Conservation (phyloP, 305 asterid genomes). For the Coffea humblotiana region DNA sequence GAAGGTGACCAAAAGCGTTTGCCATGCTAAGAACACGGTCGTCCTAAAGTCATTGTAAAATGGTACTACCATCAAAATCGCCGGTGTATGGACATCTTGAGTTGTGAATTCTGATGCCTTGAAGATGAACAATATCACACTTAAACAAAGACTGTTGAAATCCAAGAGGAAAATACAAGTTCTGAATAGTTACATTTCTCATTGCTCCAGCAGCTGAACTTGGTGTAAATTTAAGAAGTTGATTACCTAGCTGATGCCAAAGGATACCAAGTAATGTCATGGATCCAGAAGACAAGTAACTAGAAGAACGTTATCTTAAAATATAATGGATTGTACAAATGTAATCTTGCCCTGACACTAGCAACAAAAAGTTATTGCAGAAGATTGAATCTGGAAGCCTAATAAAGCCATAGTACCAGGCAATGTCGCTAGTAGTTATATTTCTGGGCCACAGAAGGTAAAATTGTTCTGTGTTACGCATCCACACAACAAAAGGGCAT, state of each 20-base stretch:
- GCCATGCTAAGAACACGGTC: not conserved
- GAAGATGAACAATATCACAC: not conserved
- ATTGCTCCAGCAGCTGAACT: not conserved
- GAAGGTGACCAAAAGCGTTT: not conserved
- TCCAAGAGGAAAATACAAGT: not conserved
- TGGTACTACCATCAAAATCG: not conserved
- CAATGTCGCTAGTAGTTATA: not conserved
- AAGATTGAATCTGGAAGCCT: not conserved
- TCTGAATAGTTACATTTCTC: not conserved
- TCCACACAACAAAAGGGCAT: not conserved
- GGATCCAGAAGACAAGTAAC: not conserved
- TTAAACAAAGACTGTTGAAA: not conserved
- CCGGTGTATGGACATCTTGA: not conserved
- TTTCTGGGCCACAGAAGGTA: not conserved
- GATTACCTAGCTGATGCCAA: not conserved
- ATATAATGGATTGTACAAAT: not conserved
- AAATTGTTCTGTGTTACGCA: not conserved
- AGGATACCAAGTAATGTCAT: not conserved
- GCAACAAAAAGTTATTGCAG: not conserved
- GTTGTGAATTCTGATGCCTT: not conserved
- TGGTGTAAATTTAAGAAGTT: not conserved
- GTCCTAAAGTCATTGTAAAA: not conserved
- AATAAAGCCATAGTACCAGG: not conserved
- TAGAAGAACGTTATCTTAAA: not conserved
- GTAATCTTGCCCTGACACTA: not conserved